Base-by-base conservation (phyloP, 2,329 filamentous ascomycete species). In the Cordyceps farinosa region DNA sequence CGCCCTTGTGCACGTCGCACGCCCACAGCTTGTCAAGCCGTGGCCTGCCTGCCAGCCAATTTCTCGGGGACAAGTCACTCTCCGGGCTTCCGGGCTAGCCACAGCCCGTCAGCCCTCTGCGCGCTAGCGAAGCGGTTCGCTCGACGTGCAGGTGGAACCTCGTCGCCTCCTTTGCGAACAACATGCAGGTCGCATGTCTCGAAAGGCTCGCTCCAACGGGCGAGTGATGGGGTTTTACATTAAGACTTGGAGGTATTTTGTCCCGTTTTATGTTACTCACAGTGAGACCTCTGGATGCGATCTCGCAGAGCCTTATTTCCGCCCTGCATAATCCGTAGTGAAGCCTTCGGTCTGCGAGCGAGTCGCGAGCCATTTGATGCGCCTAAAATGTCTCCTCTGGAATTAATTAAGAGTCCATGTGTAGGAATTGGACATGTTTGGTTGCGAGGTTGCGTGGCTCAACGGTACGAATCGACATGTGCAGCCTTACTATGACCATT, bases 11-110 rank as follows among this genome's bases (percentile, higher is more conserved):
- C 11, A 29, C 13, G 44, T 40, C 50, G 29, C 27, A n/a, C 17
- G 48, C 7, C 42, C 11, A 44, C 48, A 22, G 15, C 8, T 10
- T 17, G 44, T 50, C 17, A 8, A 27, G 13, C 32, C 9, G 42
- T 57, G 29, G 3, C 3, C 29, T 30, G 30, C 36, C 22, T 22
- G 22, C 22, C 22, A 22, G 22, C 22, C 22, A 22, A 27, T 15
- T 27, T 30, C 32, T 59, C 56, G 56, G 56, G 47, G 56, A 50
- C 56, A 50, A 50, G 56, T 40, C 44, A 36, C n/a, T 59, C 56
- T 59, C 44, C 45, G 56, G 48, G 9, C 45, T 38, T 59, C 56
- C 56, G 56, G 50, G 50, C 45, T 50, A 11, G 56, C 32, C 32
- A 48, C 56, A 15, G 22, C 17, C 44, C n/a, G 44, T 59, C 56